Base-by-base conservation (phyloP, 305 asterid species). In the Fraxinus sp. region DNA sequence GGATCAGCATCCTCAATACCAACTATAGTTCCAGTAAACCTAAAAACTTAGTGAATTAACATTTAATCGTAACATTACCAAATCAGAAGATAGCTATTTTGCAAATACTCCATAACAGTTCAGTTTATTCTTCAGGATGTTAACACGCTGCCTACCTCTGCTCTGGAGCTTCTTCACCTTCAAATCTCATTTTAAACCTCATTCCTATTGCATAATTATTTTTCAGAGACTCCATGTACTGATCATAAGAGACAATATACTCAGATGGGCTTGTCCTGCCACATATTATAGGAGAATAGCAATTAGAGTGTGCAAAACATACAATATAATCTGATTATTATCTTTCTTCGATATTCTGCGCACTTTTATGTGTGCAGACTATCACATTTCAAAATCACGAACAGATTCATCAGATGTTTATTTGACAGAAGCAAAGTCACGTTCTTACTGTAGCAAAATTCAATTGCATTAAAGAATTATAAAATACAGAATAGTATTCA, bases 81-180 rank as follows among this genome's bases (percentile, higher is more conserved):
- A 74, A 20, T 18, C 79, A 80, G 78, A 59, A 43, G 35, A 80
- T 41, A 59, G 32, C 43, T 32, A 75, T 30, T 52, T 64, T 32
- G 80, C 72, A 36, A 30, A 73, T 77, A 18, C 78, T n/a, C 77
- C 64, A 73, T 24, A 71, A 32, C 78, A 7, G 46, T 70, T 55
- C 30, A 62, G 30, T 59, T 24, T 9, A 86, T 36, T 57, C 62
- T 62, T 80, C 72, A 64, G 35, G 32, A 86, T 66, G 57, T 33
- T 16, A 66, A 74, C 30, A 46, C 14, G 82, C 66, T 72, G 82
- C 84, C 66, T 89, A 96, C 99, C 99, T 94, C 90, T 94, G 98
- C 89, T 96, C 99, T 16, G 98, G 99, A 77, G 98, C 93, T 89
- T 96, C 99, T 91, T 96, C 99, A 82, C 99, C 99, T 93, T 96